A percentile compares a stretch with the other conserved stretches of the same genome.
Conservation (phyloP, 495 filamentous ascomycete species). For the Neurospora tetrasperma region DNA sequence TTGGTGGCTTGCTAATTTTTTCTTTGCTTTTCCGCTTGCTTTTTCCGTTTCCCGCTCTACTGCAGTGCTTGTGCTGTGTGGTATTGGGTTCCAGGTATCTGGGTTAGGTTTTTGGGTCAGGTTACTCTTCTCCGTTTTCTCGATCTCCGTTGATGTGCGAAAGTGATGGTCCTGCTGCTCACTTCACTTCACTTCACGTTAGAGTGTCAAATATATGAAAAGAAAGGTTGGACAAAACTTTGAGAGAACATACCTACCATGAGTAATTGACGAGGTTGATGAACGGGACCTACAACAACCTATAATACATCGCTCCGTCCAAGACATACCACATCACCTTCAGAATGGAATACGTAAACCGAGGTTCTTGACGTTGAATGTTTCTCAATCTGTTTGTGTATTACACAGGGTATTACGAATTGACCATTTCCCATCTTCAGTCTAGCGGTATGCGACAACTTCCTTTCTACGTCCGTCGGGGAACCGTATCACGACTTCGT, state of each 20-base stretch:
- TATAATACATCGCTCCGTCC: not conserved
- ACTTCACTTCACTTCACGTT: too few relatives aligned
- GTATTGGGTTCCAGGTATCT: not conserved
- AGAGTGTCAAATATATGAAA: too few relatives aligned
- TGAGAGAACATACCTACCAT: too few relatives aligned
- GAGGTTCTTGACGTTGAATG: not conserved
- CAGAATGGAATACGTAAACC: not conserved
- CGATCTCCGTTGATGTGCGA: not conserved
- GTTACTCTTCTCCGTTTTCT: not conserved
- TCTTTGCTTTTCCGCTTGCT: not conserved
- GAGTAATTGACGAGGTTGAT: not conserved
- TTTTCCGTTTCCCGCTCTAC: not conserved
- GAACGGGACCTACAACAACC: not conserved
- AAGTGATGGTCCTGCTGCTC: too few relatives aligned
- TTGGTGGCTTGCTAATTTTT: not conserved
- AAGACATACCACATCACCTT: not conserved
- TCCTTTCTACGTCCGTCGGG: not conserved
- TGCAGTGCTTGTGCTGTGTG: not conserved
- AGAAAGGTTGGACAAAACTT: too few relatives aligned
- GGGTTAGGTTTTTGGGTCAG: not conserved
- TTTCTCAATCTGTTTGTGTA: not conserved
- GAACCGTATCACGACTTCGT: not conserved
- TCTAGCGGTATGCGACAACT: not conserved
- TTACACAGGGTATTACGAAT: not conserved
- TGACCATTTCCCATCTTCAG: not conserved